These are phyloP conservation scores for Penicillium sp. DNA, from an alignment of 2,329 filamentous ascomycete species.

Conservation along the genomic window DNA sequence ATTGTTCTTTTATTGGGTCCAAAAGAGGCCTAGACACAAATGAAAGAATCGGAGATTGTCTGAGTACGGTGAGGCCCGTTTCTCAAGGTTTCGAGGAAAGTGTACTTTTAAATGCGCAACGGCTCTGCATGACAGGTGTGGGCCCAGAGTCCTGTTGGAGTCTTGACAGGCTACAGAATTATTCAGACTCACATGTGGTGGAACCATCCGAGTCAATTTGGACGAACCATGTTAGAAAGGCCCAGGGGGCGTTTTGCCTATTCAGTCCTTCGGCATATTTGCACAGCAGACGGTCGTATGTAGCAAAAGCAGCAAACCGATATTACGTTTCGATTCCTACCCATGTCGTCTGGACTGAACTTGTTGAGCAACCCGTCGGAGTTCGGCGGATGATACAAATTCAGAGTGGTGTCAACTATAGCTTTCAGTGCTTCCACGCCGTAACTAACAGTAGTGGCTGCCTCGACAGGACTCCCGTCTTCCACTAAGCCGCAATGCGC, in stretches of 20 bases:
- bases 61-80: not conserved
- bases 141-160: not conserved
- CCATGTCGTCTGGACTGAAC: not conserved
- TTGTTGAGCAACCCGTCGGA: not conserved
- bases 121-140: not conserved
- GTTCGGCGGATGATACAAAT: not conserved
- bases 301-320: not conserved
- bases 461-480: not conserved
- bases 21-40: not conserved
- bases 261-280: not conserved
- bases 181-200: not conserved
- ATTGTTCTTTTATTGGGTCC: no score
- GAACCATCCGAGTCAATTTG: not conserved
- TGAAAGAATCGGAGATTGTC: not conserved
- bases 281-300: no score
- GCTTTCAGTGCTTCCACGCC: not conserved
- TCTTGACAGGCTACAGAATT: not conserved
- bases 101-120: no score
- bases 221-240: not conserved
- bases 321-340: not conserved
- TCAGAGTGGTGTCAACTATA: not conserved
- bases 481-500: conserved; percentile 1
- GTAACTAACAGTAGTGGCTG: not conserved
- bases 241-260: not conserved
- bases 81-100: not conserved